Conservation (phyloP, 2,329 filamentous ascomycete genomes). For the Aspergillus bombycis region DNA sequence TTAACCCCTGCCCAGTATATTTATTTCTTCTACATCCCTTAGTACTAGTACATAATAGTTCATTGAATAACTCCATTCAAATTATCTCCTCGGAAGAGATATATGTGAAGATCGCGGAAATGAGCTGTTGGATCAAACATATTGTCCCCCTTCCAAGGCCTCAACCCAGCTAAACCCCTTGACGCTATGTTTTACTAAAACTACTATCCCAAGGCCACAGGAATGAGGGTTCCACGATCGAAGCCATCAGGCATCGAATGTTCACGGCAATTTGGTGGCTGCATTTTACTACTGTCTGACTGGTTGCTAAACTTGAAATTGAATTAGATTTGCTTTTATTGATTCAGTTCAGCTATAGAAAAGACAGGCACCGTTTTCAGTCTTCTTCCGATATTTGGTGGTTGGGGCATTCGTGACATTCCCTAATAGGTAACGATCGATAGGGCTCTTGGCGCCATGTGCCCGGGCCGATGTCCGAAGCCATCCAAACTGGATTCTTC, state of each 20-base stretch:
- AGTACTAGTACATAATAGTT: neutral
- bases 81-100: neutral
- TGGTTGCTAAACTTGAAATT: neutral
- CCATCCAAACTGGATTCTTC: conserved; percentile 1
- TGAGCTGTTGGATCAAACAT: neutral
- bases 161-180: too few relatives aligned
- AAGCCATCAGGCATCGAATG: neutral
- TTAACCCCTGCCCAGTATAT: neutral
- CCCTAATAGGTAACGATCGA: neutral
- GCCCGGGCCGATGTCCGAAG: neutral
- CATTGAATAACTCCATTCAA: neutral
- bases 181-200: too few relatives aligned
- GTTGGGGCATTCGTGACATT: neutral
- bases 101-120: neutral
- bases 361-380: neutral
- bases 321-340: neutral
- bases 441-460: neutral
- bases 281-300: neutral
- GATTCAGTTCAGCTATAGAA: neutral
- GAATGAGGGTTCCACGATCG: neutral
- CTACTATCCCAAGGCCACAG: neutral
- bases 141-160: neutral
- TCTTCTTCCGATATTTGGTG: neutral
- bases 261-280: neutral
- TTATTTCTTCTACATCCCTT: neutral